Conservation (phyloP, 2,329 filamentous ascomycete genomes). For the Aspergillus intermedius region DNA sequence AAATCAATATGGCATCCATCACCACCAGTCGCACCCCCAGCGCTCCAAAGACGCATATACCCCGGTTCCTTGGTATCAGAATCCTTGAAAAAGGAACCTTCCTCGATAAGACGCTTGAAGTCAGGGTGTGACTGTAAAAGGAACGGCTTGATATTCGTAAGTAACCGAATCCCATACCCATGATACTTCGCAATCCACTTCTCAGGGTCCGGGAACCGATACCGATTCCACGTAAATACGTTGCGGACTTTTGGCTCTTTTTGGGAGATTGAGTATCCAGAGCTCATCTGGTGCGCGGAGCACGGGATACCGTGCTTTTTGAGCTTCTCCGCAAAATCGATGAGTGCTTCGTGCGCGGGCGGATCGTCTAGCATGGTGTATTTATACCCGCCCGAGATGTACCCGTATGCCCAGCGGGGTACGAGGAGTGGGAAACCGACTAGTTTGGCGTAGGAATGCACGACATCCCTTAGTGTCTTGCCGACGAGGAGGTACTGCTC, state of each 20-base stretch:
- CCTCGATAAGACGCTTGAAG: slow-evolving; percentile 54
- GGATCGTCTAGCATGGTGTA: slow-evolving; percentile 55
- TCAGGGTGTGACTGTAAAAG: slow-evolving; percentile 61
- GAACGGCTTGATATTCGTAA: slow-evolving; percentile 70
- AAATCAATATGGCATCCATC: slow-evolving; percentile 69
- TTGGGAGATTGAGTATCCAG: slow-evolving; percentile 64
- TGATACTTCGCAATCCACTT: slow-evolving; percentile 58
- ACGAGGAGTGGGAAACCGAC: slow-evolving; percentile 63
- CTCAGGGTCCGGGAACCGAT: slow-evolving; percentile 63
- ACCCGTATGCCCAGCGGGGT: slow-evolving; percentile 67
- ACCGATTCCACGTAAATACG: slow-evolving; percentile 64
- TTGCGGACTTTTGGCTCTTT: slow-evolving; percentile 62
- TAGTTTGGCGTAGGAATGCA: slow-evolving; percentile 59
- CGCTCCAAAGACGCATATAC: slow-evolving; percentile 62
- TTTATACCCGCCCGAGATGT: slow-evolving; percentile 62
- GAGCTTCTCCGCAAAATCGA: slow-evolving; percentile 56
- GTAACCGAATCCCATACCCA: slow-evolving; percentile 57
- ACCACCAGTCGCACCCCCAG: slow-evolving; percentile 63
- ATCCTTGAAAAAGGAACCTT: slow-evolving; percentile 59
- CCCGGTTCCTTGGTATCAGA: slow-evolving; percentile 47
- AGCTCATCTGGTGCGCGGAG: slow-evolving; percentile 66
- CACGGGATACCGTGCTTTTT: slow-evolving; percentile 62
- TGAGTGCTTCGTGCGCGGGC: slow-evolving; percentile 49
- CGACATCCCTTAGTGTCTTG: slow-evolving; percentile 59
- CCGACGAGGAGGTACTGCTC: slow-evolving; percentile 66